Conservation (phyloP, 2,329 filamentous ascomycete genomes). For the Hypoxylon sp. region DNA sequence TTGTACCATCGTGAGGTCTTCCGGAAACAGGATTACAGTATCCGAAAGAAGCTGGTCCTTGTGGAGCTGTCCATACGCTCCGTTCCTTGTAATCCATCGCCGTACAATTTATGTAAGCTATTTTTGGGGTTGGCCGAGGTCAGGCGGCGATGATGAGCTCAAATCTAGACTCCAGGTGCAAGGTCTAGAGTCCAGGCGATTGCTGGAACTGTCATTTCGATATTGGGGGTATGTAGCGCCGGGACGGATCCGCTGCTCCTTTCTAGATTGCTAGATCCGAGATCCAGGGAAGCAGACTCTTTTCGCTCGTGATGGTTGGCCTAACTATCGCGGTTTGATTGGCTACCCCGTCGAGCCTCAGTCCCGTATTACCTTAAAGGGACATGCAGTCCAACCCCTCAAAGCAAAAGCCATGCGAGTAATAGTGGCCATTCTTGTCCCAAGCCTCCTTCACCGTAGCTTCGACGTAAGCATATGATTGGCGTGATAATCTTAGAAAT, state of each 20-base stretch:
- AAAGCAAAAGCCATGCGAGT: slow-evolving; percentile 17
- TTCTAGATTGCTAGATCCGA: slow-evolving; percentile 39
- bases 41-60: slow-evolving; percentile 27
- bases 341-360: slow-evolving; percentile 31
- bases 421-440: slow-evolving; percentile 20
- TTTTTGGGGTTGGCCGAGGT: slow-evolving; percentile 37
- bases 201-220: slow-evolving; percentile 29
- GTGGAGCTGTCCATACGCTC: slow-evolving; percentile 22
- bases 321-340: slow-evolving; percentile 29
- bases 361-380: slow-evolving; percentile 20
- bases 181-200: slow-evolving; percentile 34
- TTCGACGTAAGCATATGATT: slow-evolving; percentile 6
- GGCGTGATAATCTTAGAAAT: slow-evolving; percentile 8
- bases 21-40: slow-evolving; percentile 32
- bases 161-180: slow-evolving; percentile 30
- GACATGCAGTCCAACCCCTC: slow-evolving; percentile 23
- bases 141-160: slow-evolving; percentile 26
- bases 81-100: slow-evolving; percentile 17
- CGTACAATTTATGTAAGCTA: slow-evolving; percentile 34
- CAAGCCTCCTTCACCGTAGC: slow-evolving; percentile 9
- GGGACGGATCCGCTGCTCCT: slow-evolving; percentile 27
- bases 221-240: slow-evolving; percentile 33
- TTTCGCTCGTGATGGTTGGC: slow-evolving; percentile 30
- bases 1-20: slow-evolving; percentile 31
- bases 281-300: slow-evolving; percentile 33